Evolutionary conservation across 176 grass and related monocot species (phyloP).

Genomic region (Oryza longistaminata): DNA sequence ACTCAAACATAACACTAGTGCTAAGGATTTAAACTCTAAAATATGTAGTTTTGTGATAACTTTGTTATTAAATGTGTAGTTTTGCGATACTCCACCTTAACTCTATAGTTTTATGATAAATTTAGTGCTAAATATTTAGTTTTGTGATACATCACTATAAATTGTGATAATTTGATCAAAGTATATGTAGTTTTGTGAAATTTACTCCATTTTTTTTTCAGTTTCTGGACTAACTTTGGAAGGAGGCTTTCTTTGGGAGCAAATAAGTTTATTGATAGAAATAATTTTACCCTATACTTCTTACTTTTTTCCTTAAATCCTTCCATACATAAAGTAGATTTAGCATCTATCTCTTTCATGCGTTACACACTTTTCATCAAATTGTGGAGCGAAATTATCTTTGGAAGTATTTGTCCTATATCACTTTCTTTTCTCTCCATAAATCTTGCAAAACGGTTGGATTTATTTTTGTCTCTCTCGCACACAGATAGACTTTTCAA

Average conservation of each 20-base stretch:
- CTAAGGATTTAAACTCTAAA: too few relatives aligned
- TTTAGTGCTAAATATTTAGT: too few relatives aligned
- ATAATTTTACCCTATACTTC: neutral
- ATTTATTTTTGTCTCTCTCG: neutral
- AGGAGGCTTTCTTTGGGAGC: neutral
- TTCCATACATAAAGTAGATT: neutral
- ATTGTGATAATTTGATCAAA: too few relatives aligned
- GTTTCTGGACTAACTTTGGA: neutral
- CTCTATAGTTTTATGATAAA: too few relatives aligned
- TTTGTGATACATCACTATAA: too few relatives aligned
- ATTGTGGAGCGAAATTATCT: neutral
- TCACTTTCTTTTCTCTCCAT: neutral
- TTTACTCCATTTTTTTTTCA: too few relatives aligned
- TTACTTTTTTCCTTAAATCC: neutral
- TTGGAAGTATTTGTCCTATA: neutral
- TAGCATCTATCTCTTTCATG: neutral
- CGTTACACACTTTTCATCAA: neutral
- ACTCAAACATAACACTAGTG: too few relatives aligned
- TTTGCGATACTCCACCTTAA: too few relatives aligned
- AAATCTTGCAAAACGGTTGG: neutral
- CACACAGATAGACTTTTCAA: neutral
- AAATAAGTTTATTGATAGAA: neutral
- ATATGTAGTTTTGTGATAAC: too few relatives aligned
- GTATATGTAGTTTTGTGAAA: too few relatives aligned
- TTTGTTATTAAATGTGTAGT: too few relatives aligned